Evolutionary conservation across 2,329 filamentous ascomycete genomes (phyloP), one percentile per base, ranked within the genome.

Genomic region (Mycosphaerella sp.): DNA sequence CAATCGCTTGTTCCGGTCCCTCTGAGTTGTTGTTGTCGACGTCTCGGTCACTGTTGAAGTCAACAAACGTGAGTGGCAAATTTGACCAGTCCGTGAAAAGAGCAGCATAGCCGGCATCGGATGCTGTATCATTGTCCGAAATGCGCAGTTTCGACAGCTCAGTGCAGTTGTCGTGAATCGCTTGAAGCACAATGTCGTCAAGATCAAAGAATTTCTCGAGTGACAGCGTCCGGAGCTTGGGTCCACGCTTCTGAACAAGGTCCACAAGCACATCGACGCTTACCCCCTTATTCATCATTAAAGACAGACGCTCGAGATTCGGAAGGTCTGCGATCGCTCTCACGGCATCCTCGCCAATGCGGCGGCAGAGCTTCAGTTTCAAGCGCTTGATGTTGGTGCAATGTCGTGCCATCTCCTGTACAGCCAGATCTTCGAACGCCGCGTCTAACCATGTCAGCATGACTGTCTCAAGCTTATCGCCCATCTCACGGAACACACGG

Each of bases 371-470:
- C 60, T 82, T 82, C 32, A 96, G 73, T 69, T 95, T 96, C 45
- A 97, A 74, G 3, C 86, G 83, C 42, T 75, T 75, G 12, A 97
- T 74, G 17, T 81, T 78, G 0, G 83, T 82, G 59, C 87, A 91
- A 53, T 78, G 71, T 6, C 76, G 72, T 18, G 77, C 75, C 53
- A 96, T 73, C n/a, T 77, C 68, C 12, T 74, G 66, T 1, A 93
- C 72, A 1, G 80, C 80, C 6, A 85, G 78, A 54, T 95, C 84
- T 36, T 84, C 81, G 58, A 97, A 86, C 28, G 90, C 83, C 46
- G 79, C 85, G 66, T 96, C 89, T 0, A 93, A 86, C 70, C 86
- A 89, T 63, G 89, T 89, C 1, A 96, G 77, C 61, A 89, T 86
- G 16, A 97, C 69, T 0, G 76, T 76, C 60, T 82, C 79, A 10